Percentiles rank a stretch among this genome's conserved stretches.
Evolutionary conservation across 169 alveolate species (phyloP).

Genomic region (Eimeria sp.): DNA sequence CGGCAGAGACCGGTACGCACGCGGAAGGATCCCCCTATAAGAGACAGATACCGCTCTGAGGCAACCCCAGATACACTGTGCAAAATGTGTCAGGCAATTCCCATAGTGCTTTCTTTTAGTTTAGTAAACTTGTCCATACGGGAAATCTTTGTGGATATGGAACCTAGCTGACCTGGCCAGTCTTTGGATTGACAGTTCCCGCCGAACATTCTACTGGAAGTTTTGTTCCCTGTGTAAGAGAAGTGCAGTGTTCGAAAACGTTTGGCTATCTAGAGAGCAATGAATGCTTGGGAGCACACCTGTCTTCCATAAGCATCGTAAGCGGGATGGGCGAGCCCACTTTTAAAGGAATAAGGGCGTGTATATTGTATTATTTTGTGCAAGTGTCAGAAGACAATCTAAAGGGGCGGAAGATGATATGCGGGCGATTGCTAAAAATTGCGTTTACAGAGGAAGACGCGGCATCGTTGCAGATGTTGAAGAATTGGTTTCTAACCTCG

Average conservation of each 20-base stretch:
- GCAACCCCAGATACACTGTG: not conserved
- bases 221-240: slow-evolving; percentile 4
- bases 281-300: not conserved
- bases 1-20: slow-evolving; percentile 48
- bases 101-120: not conserved
- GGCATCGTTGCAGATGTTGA: not conserved
- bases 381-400: not conserved
- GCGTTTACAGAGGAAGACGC: not conserved
- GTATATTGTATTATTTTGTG: not conserved
- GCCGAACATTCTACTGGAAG: not conserved
- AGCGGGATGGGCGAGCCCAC: not conserved
- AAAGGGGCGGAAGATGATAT: not conserved
- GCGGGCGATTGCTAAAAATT: not conserved
- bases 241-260: not conserved
- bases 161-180: slow-evolving; percentile 52
- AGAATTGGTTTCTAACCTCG: not conserved
- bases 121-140: not conserved
- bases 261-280: not conserved
- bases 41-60: not conserved
- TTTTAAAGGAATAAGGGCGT: not conserved
- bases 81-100: not conserved
- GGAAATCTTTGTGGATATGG: not conserved
- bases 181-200: slow-evolving; percentile 52
- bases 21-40: slow-evolving; percentile 32
- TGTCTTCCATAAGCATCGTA: not conserved